Conservation (phyloP, 2,329 filamentous ascomycete species). For the Nemania sp. region DNA sequence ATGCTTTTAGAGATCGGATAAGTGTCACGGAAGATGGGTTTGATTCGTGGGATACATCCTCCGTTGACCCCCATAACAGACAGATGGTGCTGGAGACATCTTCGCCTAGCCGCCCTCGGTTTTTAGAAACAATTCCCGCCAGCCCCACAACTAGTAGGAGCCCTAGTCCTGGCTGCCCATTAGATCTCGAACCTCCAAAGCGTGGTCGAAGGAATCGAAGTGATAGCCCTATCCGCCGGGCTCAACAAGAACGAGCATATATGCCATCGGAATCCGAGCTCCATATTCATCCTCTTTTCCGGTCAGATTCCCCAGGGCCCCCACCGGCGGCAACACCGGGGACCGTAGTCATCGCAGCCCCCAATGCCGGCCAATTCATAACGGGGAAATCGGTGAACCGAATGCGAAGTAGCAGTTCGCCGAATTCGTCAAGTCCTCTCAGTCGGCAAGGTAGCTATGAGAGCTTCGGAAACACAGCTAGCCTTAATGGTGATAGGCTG, state of each 20-base stretch:
- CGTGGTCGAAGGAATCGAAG: slow-evolving; percentile 62
- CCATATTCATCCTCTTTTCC: slow-evolving; percentile 83
- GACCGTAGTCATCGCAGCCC: slow-evolving; percentile 77
- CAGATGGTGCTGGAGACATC: slow-evolving; percentile 67
- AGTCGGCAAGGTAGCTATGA: slow-evolving; percentile 64
- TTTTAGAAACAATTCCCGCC: slow-evolving; percentile 78
- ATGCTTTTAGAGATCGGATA: slow-evolving; percentile 50
- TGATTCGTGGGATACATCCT: slow-evolving; percentile 80
- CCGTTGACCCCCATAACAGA: slow-evolving; percentile 71
- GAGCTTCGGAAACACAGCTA: slow-evolving; percentile 54
- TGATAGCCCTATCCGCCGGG: slow-evolving; percentile 60
- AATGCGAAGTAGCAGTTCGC: slow-evolving; percentile 68
- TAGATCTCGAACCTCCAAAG: slow-evolving; percentile 67
- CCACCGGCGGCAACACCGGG: slow-evolving; percentile 75
- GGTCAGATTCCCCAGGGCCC: slow-evolving; percentile 76
- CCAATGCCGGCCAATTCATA: slow-evolving; percentile 74
- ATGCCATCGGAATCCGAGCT: slow-evolving; percentile 65
- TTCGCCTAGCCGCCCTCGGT: slow-evolving; percentile 59
- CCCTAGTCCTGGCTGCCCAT: slow-evolving; percentile 70
- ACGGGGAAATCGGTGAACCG: slow-evolving; percentile 64
- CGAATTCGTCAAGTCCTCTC: slow-evolving; percentile 61
- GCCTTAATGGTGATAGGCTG: slow-evolving; percentile 42
- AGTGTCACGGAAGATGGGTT: slow-evolving; percentile 70
- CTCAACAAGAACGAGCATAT: slow-evolving; percentile 52
- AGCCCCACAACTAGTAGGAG: slow-evolving; percentile 74